phyloP scores from a whole-genome alignment of 2,329 filamentous ascomycete genomes.

The Ascochyta rabiei region DNA sequence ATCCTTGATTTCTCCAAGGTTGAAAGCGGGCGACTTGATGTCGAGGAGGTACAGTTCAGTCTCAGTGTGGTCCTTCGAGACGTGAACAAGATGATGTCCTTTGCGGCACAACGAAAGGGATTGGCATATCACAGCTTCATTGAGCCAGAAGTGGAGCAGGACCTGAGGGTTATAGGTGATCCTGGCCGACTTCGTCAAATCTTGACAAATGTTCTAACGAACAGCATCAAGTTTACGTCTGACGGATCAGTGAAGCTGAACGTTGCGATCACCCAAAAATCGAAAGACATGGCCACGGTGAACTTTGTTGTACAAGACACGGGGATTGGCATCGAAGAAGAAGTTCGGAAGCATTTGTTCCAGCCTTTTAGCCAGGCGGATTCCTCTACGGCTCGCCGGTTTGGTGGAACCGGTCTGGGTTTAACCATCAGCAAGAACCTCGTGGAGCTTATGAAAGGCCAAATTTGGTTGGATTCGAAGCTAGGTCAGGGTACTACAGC shows the following conservation, averaged over 20 bases:
- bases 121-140: slow-evolving; percentile 73
- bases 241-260: slow-evolving; percentile 60
- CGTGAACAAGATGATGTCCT: slow-evolving; percentile 85
- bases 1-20: slow-evolving; percentile 90
- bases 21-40: slow-evolving; percentile 76
- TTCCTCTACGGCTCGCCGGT: slow-evolving; percentile 77
- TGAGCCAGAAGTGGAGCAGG: slow-evolving; percentile 65
- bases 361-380: slow-evolving; percentile 84
- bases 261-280: slow-evolving; percentile 68
- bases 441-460: slow-evolving; percentile 77
- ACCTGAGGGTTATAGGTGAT: slow-evolving; percentile 84
- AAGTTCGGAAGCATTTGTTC: slow-evolving; percentile 74
- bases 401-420: slow-evolving; percentile 78
- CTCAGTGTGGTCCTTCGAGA: slow-evolving; percentile 75
- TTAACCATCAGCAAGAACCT: slow-evolving; percentile 80
- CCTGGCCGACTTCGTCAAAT: slow-evolving; percentile 85
- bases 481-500: slow-evolving; percentile 74
- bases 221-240: slow-evolving; percentile 50
- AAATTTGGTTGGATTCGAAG: slow-evolving; percentile 72
- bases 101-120: slow-evolving; percentile 80
- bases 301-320: slow-evolving; percentile 78
- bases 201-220: slow-evolving; percentile 75
- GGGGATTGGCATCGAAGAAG: slow-evolving; percentile 81
- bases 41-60: slow-evolving; percentile 82
- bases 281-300: slow-evolving; percentile 68